Evolutionary conservation across 2,329 filamentous ascomycete species (phyloP), one percentile per base, ranked within the genome.

Genomic region (Didymellaceae sp.): DNA sequence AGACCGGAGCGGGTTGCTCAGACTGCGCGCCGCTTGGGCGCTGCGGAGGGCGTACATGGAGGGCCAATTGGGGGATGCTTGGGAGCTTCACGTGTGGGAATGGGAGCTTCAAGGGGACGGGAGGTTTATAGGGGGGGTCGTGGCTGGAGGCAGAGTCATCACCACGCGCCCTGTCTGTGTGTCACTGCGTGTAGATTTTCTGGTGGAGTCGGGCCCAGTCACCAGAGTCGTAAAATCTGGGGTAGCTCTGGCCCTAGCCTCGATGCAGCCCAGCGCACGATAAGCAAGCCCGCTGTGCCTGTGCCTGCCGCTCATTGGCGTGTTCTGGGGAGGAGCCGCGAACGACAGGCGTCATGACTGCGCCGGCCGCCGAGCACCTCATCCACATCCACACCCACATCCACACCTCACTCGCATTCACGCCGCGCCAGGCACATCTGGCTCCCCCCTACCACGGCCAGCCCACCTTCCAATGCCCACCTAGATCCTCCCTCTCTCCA

Each of bases 41-140:
- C 65, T 65, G 26, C 72, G 70, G 45, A 72, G 42, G 32, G 59
- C 56, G 37, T 62, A 59, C 72, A 75, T 75, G 48, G 30, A 59
- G 60, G 8, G 35, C 42, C 40, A 55, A 45, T 56, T 13, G 35
- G 34, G 8, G 7, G 22, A n/a, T n/a, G n/a, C n/a, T 31, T 24
- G 9, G 14, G 6, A 39, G 40, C 22, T 34, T 18, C 28, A 9
- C 21, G 9, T 11, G 22, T 22, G 45, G 25, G 33, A 6, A 30
- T 3, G 2, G 31, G 28, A 48, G 25, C 38, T 3, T 13, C 17
- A 8, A 26, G 25, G 2, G 25, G 3, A n/a, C n/a, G n/a, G n/a
- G n/a, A n/a, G n/a, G n/a, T n/a, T 28, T 28, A 28, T 28, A 28
- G 10, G 26, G 14, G 4, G 14, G 11, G 31, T 33, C 25, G 18